Evolutionary conservation across 1,139 yeast genomes (phyloP), one percentile per base, ranked within the genome.

Genomic region (Blastobotrys niveus): DNA sequence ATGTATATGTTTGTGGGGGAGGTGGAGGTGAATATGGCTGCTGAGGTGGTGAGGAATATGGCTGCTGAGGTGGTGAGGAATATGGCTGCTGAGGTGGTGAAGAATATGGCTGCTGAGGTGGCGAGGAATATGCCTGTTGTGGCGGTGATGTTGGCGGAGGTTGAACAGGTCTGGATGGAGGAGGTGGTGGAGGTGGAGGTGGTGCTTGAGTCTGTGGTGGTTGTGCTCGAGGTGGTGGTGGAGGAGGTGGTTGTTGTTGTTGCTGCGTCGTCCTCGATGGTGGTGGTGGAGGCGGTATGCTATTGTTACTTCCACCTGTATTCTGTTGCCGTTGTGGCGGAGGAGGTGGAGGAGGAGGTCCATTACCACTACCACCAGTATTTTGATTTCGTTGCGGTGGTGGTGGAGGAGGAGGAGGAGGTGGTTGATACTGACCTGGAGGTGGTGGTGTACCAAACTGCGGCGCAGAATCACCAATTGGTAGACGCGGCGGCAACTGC

Each of bases 241-340:
- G 57, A 6, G 47, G 39, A 25, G 58, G 56, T 10, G 59, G 51
- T 21, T 53, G 56, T 29, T 53, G 51, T 15, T 49, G 42, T 24
- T 37, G 41, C 29, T 36, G 47, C 10, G 45, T 42, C 7, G 54
- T 49, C 22, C 49, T 49, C 17, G 58, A 53, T 8, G 59, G 32
- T 15, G 38, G 30, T 21, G 30, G 59, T 12, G 53, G 48, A 19
- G 58, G 56, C 10, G 53, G 47, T 25, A 61, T 53, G 55, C 15
- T 24, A 24, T 8, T 12, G 8, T 8, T 8, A 24, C 27, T 24
- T 24, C 27, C 10, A 24, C 10, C 8, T 8, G 65, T 64, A 12
- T 69, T 65, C 3, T 65, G 66, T n/a, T 61, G 57, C 34, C 49
- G 38, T 42, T 14, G 44, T 19, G 51, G 47, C 15, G 50, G 54